Evolutionary conservation across 805 yeast species (phyloP).

Genomic region (Candida boleticola): DNA sequence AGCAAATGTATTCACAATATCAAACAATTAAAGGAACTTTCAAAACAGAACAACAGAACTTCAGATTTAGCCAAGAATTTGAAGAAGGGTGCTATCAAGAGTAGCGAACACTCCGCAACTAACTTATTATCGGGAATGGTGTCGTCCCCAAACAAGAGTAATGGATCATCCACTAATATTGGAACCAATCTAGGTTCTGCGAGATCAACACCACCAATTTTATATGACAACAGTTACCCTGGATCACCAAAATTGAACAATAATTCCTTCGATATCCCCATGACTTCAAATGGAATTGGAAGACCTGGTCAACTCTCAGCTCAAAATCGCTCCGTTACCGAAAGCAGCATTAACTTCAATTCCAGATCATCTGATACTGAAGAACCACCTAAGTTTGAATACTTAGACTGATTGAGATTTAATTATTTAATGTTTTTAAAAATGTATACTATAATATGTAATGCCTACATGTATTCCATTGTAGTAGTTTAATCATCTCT

Average conservation of each 20-base stretch:
- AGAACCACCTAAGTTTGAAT: conserved; percentile 15
- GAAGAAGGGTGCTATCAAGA: conserved; percentile 34
- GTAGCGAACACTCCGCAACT: conserved; percentile 12
- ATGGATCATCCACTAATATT: conserved; percentile 1
- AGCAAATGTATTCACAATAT: conserved; percentile 76
- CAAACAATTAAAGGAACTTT: conserved; percentile 57
- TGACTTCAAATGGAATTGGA: conserved; percentile 4
- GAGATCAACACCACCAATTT: conserved; percentile 14
- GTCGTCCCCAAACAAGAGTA: conserved; percentile 15
- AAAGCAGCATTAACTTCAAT: conserved; percentile 21
- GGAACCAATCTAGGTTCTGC: conserved; percentile 11
- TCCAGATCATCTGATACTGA: conserved; percentile 17
- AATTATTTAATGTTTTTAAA: background rate
- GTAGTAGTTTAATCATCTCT: too few relatives aligned
- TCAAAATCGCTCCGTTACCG: conserved; percentile 33
- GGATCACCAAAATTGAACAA: conserved; percentile 23
- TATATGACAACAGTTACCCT: conserved; percentile 12
- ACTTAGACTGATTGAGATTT: conserved; percentile 10
- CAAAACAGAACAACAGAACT: conserved; percentile 45
- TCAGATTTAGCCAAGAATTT: conserved; percentile 47
- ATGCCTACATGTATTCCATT: too few relatives aligned
- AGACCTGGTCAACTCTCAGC: conserved; percentile 32
- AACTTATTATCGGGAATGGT: conserved; percentile 13
- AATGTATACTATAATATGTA: background rate
- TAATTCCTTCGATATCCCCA: conserved; percentile 28